phyloP scores from a whole-genome alignment of 2,329 filamentous ascomycete genomes.

The Macrophomina tecta region DNA sequence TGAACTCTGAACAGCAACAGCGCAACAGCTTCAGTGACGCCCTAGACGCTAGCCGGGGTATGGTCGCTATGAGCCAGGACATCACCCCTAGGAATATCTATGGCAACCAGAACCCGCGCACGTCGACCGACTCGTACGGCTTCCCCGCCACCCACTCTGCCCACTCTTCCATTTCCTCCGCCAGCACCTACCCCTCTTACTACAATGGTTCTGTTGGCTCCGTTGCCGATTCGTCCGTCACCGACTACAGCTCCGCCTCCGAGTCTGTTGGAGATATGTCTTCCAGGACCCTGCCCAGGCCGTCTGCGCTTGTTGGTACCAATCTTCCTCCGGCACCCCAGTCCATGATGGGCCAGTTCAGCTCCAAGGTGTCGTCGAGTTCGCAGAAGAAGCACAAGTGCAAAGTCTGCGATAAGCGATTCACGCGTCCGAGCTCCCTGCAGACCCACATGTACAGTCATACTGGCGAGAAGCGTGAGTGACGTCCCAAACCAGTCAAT shows the following conservation, averaged over 20 bases:
- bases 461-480: constrained; percentile 96
- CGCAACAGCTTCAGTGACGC: constrained; percentile 82
- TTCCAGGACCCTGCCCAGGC: constrained; percentile 82
- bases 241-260: constrained; percentile 91
- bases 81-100: constrained; percentile 88
- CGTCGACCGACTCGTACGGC: constrained; percentile 84
- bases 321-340: constrained; percentile 82
- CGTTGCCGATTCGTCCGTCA: constrained; percentile 78
- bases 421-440: constrained; percentile 90
- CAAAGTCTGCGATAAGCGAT: constrained; percentile 98
- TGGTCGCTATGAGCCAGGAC: constrained; percentile 95
- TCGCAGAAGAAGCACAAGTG: constrained; percentile 99
- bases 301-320: constrained; percentile 67
- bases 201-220: constrained; percentile 83
- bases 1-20: constrained; percentile 63
- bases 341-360: constrained; percentile 99
- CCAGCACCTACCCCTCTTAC: constrained; percentile 79
- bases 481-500: neutral
- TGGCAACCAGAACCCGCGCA: constrained; percentile 67
- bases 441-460: constrained; percentile 99
- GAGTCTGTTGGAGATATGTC: constrained; percentile 80
- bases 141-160: constrained; percentile 86
- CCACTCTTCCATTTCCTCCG: constrained; percentile 87
- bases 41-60: constrained; percentile 89
- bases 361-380: constrained; percentile 92